Evolutionary conservation across 163 green algal species (phyloP).

Genomic region (Smithsoniella earleae): DNA sequence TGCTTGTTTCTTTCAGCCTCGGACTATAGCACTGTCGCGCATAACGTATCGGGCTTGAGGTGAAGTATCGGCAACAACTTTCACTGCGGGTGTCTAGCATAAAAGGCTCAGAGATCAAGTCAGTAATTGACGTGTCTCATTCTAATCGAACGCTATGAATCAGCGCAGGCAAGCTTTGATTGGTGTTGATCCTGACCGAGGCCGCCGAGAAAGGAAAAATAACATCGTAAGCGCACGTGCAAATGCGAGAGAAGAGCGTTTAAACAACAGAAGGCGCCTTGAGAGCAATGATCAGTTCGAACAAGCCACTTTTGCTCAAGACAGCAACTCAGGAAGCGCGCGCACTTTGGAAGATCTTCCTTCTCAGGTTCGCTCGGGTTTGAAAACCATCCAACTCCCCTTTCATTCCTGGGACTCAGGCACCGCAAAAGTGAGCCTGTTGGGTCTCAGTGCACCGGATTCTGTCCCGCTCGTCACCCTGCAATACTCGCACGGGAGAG

Average conservation of each 20-base stretch:
- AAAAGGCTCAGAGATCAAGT: too few relatives aligned
- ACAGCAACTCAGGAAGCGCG: conserved; percentile 12
- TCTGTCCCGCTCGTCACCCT: not conserved
- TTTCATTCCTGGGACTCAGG: too few relatives aligned
- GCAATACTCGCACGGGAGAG: not conserved
- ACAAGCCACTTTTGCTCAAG: conserved; percentile 15
- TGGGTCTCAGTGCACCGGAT: not conserved
- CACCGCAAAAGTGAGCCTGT: not conserved
- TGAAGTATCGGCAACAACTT: too few relatives aligned
- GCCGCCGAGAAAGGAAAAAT: conserved; percentile 15
- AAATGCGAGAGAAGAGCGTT: not conserved
- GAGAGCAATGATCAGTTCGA: not conserved
- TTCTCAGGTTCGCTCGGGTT: not conserved
- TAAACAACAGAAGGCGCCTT: conserved; percentile 7
- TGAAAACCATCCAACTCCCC: not conserved
- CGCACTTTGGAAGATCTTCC: conserved; percentile 17
- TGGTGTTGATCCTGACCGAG: conserved; percentile 5
- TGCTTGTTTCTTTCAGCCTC: too few relatives aligned
- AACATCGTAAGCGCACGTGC: conserved; percentile 26
- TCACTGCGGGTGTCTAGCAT: too few relatives aligned
- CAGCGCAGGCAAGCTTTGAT: not conserved
- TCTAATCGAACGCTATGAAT: not conserved
- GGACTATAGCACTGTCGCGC: not conserved
- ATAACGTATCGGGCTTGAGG: not conserved
- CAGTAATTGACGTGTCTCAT: not conserved